phyloP scores from a whole-genome alignment of 495 filamentous ascomycete genomes.

The Astrothelium subdiscretum region DNA sequence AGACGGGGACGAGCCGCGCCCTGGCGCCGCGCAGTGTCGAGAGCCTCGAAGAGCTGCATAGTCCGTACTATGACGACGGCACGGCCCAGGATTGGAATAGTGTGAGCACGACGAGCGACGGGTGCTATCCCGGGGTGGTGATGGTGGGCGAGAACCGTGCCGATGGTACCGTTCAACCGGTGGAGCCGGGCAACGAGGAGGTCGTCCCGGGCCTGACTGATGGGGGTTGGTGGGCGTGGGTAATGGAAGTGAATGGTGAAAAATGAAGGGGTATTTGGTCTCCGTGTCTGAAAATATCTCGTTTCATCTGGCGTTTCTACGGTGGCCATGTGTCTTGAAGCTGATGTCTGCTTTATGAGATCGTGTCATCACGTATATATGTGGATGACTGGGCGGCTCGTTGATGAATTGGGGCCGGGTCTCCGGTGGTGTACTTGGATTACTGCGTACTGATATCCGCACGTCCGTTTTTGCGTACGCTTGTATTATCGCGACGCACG shows the following conservation, averaged over 20 bases:
- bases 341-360: too few relatives aligned
- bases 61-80: slow-evolving; percentile 17
- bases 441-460: too few relatives aligned
- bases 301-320: too few relatives aligned
- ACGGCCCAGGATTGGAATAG: slow-evolving; percentile 17
- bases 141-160: slow-evolving; percentile 35
- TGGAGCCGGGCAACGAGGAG: not conserved
- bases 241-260: not conserved
- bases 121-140: slow-evolving; percentile 35
- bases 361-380: too few relatives aligned
- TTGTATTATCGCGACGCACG: too few relatives aligned
- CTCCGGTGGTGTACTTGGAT: too few relatives aligned
- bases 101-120: slow-evolving; percentile 4
- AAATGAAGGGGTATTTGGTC: not conserved
- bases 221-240: not conserved
- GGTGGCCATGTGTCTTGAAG: too few relatives aligned
- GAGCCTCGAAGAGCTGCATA: slow-evolving; percentile 11
- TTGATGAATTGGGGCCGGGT: too few relatives aligned
- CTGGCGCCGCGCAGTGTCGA: not conserved
- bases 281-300: too few relatives aligned
- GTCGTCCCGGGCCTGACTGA: not conserved
- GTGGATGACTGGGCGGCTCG: too few relatives aligned
- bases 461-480: too few relatives aligned
- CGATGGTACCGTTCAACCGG: slow-evolving; percentile 27
- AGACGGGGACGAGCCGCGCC: slow-evolving; percentile 64